Evolutionary conservation across 1,284 basidiomycete genomes (phyloP).

Genomic region (Heterobasidion parviporum): DNA sequence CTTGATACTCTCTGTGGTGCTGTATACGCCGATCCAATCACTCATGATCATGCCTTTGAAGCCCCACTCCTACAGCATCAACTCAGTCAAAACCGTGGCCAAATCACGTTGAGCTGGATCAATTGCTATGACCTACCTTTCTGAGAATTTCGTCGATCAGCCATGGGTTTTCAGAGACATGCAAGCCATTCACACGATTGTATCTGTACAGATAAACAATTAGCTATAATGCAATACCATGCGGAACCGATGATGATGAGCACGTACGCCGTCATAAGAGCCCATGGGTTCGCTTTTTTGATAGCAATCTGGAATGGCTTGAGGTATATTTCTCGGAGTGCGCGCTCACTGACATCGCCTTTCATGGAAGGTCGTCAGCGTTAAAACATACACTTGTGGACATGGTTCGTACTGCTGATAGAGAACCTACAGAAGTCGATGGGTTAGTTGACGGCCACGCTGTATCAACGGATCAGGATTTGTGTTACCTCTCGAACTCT

Average conservation of each 20-base stretch:
- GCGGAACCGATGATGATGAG: background rate
- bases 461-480: no score
- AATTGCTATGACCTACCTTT: constrained; percentile 13
- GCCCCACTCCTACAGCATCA: constrained; percentile 47
- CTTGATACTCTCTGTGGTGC: constrained; percentile 43
- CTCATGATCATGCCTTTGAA: constrained; percentile 59
- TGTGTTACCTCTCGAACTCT: constrained; percentile 32
- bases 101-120: background rate
- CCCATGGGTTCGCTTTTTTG: constrained; percentile 48
- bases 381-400: background rate
- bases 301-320: constrained; percentile 67
- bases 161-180: constrained; percentile 51
- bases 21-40: constrained; percentile 53
- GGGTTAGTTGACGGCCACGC: no score
- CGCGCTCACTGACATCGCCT: constrained; percentile 46
- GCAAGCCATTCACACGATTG: constrained; percentile 52
- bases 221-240: background rate
- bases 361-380: background rate
- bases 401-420: constrained; percentile 33
- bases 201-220: constrained; percentile 30
- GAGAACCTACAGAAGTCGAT: constrained; percentile 28
- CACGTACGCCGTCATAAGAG: constrained; percentile 50
- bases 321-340: constrained; percentile 64
- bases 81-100: background rate
- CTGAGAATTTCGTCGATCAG: constrained; percentile 55